phyloP scores from a whole-genome alignment of 306 rosid genomes.

The Cucurbita moschata region DNA sequence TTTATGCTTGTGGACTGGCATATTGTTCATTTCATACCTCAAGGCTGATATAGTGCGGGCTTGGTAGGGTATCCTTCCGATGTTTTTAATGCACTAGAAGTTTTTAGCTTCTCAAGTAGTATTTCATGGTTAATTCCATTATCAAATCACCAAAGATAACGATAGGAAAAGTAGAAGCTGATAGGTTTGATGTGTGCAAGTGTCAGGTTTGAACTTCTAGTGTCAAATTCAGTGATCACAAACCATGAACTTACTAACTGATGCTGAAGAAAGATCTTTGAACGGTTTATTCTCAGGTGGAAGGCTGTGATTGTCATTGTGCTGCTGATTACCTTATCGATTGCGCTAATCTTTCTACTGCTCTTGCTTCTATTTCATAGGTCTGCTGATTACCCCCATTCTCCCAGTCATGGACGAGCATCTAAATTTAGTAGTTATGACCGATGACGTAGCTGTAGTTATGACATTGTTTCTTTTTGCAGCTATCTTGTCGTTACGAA shows the following conservation, averaged over 20 bases:
- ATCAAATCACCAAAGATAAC: neutral
- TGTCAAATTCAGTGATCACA: neutral
- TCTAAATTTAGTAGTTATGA: neutral
- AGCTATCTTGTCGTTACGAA: conserved; percentile 86
- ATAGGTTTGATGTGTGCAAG: neutral
- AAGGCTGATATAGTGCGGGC: conserved; percentile 42
- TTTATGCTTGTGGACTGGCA: conserved; percentile 77
- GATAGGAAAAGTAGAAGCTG: neutral
- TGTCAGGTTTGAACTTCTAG: neutral
- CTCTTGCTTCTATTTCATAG: conserved; percentile 79
- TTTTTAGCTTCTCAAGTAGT: neutral
- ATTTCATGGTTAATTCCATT: conserved; percentile 5
- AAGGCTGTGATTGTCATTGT: conserved; percentile 61
- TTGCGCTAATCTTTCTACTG: conserved; percentile 53
- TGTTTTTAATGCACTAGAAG: neutral
- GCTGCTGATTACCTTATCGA: conserved; percentile 44
- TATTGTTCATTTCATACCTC: conserved; percentile 65
- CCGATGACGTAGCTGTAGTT: neutral
- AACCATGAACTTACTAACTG: neutral
- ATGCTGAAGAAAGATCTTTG: conserved; percentile 11
- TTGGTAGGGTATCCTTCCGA: conserved; percentile 37
- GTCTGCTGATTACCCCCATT: conserved; percentile 15
- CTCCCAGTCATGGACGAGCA: neutral
- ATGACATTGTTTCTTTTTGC: conserved; percentile 10
- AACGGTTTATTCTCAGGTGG: conserved; percentile 66